Evolutionary conservation across 768 basidiomycete species (phyloP).

Genomic region (Aureoboletus auriporus): DNA sequence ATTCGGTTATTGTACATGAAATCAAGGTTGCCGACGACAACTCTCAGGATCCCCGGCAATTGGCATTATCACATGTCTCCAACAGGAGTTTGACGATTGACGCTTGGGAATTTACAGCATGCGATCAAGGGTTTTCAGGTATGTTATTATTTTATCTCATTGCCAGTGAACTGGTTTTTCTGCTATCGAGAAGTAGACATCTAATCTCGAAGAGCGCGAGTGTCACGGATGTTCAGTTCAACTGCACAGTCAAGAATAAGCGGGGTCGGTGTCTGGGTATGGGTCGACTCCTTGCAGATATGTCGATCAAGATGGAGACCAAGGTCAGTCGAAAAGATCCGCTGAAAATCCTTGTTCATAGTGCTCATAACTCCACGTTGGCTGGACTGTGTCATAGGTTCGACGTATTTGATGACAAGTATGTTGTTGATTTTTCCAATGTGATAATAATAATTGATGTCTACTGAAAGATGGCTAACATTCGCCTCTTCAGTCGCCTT

Average conservation of each 20-base stretch:
- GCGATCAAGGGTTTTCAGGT: slow-evolving; percentile 78
- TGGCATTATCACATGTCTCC: slow-evolving; percentile 49
- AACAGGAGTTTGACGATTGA: background rate
- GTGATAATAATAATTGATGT: background rate
- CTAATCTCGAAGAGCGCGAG: background rate
- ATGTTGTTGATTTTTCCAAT: slow-evolving; percentile 16
- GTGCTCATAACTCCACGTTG: slow-evolving; percentile 69
- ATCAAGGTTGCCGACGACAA: slow-evolving; percentile 68
- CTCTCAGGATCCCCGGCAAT: slow-evolving; percentile 61
- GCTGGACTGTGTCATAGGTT: slow-evolving; percentile 62
- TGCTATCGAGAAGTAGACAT: too few species aligned
- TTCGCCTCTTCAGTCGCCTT: slow-evolving; percentile 74
- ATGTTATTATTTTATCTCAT: slow-evolving; percentile 6
- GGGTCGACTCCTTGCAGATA: slow-evolving; percentile 67
- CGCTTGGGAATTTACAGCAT: slow-evolving; percentile 63
- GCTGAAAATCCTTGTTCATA: slow-evolving; percentile 63
- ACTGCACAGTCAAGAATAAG: slow-evolving; percentile 57
- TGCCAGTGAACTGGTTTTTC: too few species aligned
- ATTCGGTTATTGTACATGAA: slow-evolving; percentile 67
- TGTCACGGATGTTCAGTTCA: slow-evolving; percentile 3
- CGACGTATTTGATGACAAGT: slow-evolving; percentile 72
- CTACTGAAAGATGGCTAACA: slow-evolving; percentile 58
- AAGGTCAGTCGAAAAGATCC: slow-evolving; percentile 50
- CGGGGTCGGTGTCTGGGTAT: slow-evolving; percentile 75
- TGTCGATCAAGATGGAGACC: slow-evolving; percentile 57